Evolutionary conservation across 2,329 filamentous ascomycete genomes (phyloP), one percentile per base, ranked within the genome.

Genomic region (Plectosphaerella plurivora): DNA sequence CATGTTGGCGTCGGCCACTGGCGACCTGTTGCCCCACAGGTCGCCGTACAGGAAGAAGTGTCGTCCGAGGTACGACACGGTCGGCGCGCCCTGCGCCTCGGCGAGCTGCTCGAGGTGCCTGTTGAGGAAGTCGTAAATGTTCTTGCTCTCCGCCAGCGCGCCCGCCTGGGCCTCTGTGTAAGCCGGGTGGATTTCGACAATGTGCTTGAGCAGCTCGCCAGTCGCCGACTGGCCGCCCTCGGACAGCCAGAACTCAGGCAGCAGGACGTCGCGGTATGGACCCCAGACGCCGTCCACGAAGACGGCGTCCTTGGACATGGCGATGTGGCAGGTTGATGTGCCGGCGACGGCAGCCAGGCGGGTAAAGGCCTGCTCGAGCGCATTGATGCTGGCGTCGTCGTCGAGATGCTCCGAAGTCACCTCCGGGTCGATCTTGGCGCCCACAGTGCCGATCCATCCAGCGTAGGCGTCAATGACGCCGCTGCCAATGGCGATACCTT

Each of bases 31-130:
- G 55, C 94, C 94, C 81, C 95, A 97, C 4, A 97, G 79, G 66
- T 99, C 94, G 57, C 94, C 94, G 69, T 99, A 99, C 76, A 99
- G 95, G 83, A 99, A 99, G 74, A 96, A 88, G 71, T 99, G 93
- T 9, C 93, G 89, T 12, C 86, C 91, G 2, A 99, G 78, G 69
- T 92, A 95, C 16, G 90, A 87, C 57, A 97, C 81, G 50, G 83
- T 84, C 0, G 92, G 92, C 3, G 90, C 90, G 2, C 78, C 74
- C 22, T 75, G 71, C 62, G 85, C 85, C 61, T 86, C 80, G 22
- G 81, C 81, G 76, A 97, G 80, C 60, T 90, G 84, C 55, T 84
- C 82, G 11, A 99, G 83, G 64, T 95, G 91, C 57, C 86, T 81
- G 70, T 99, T 97, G 52, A 99, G 81, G 69, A 92, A 96, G 66